phyloP scores from a whole-genome alignment of 495 filamentous ascomycete species.

The Massariosphaeria phaeospora region DNA sequence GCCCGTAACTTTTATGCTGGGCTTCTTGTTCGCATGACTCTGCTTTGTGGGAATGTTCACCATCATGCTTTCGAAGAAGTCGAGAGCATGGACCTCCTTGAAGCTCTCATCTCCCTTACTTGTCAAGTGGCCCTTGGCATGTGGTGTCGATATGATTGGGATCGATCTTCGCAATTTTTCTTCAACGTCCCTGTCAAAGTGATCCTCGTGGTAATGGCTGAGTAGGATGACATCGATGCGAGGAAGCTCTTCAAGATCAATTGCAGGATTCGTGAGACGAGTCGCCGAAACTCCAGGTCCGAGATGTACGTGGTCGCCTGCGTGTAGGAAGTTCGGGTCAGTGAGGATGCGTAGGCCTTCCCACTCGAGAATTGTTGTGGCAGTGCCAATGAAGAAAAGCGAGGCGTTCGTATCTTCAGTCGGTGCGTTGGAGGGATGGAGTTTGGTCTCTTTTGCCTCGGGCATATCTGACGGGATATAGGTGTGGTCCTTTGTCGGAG shows the following conservation, averaged over 20 bases:
- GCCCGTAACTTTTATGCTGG: conserved; percentile 55
- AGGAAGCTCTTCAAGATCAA: conserved; percentile 59
- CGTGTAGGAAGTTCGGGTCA: conserved; percentile 66
- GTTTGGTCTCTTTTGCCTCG: conserved; percentile 42
- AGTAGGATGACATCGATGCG: conserved; percentile 57
- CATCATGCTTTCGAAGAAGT: conserved; percentile 49
- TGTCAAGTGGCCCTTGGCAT: conserved; percentile 53
- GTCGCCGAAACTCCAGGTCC: conserved; percentile 52
- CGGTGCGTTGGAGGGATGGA: conserved; percentile 42
- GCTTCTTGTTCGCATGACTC: too few species aligned
- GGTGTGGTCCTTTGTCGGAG: too few species aligned
- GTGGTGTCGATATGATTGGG: conserved; percentile 61
- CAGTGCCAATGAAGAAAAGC: conserved; percentile 59
- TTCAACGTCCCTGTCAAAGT: conserved; percentile 62
- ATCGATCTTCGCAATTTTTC: conserved; percentile 52
- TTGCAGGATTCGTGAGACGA: conserved; percentile 54
- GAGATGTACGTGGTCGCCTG: conserved; percentile 63
- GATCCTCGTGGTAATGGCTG: conserved; percentile 57
- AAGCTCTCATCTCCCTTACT: conserved; percentile 47
- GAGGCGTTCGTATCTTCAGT: conserved; percentile 44
- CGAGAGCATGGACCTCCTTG: conserved; percentile 49
- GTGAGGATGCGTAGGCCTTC: conserved; percentile 59
- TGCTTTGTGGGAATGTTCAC: too few species aligned
- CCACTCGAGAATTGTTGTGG: conserved; percentile 64
- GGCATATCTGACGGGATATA: conserved; percentile 38